Base-by-base conservation (phyloP, 441 rosid genomes). In the Populus tomentosa region DNA sequence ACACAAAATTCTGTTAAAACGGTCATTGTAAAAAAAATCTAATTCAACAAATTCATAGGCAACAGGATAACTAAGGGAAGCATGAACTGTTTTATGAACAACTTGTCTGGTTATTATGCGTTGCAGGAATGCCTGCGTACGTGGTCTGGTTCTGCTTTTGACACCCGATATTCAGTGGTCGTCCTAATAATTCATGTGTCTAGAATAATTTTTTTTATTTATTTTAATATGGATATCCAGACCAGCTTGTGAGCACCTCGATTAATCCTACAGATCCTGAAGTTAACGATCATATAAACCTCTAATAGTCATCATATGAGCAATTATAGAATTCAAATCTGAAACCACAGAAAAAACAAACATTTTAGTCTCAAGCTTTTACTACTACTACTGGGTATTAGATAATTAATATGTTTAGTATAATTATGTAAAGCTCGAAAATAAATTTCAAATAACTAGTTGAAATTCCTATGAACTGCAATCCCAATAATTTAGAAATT, bases 141-240 rank as follows among this genome's bases (percentile, higher is more conserved):
- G 50, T 94, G 97, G 97, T 92, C 89, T 85, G 97, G 88, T 82
- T 93, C 97, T 79, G 86, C 82, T 81, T 93, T 82, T 70, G 98
- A 95, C 81, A 84, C 86, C 9, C 89, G 94, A 75, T 90, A 91
- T 74, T 71, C 90, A n/a, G 97, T 88, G 77, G 87, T 61, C 79
- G 92, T 69, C 69, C 94, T 95, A 59, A 85, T 95, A 56, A 92
- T 95, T 64, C 99, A 93, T 97, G 97, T 95, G n/a, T 33, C 70
- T 63, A 14, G 32, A 3, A 30, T 26, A 26, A 26, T 26, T 1
- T 26, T 1, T 26, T 26, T 26, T 24, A 24, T 24, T 26, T 26
- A n/a, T 1, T 26, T 26, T 26, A 26, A 26, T 0, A 0, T 26
- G 0, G 3, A 26, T 26, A 3, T 2, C 0, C 0, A 3, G 3